Base-by-base conservation (phyloP, 2,329 filamentous ascomycete genomes). In the Calcarisporium arbuscula region DNA sequence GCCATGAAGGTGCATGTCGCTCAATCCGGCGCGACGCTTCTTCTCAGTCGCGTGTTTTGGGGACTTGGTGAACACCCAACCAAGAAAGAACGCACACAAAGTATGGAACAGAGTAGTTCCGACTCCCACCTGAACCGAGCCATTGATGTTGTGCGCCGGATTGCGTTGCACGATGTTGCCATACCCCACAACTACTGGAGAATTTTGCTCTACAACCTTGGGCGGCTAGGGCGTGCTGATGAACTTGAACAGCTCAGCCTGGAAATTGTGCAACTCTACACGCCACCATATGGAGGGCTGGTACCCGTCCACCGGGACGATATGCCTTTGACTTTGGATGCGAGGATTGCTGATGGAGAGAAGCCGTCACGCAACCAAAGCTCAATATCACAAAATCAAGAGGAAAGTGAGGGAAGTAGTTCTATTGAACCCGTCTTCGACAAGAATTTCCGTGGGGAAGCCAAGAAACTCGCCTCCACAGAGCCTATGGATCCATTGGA, bases 281-380 rank as follows among this genome's bases (percentile, higher is more conserved):
- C 45, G 17, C 47, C 46, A 36, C 47, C 39, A n/a, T 28, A 45
- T 6, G 39, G 46, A 25, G 52, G 50, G 35, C 48, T 67, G 23
- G 52, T 71, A 21, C 63, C 64, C 0, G 54, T 73, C 19, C 64
- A 73, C 35, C 46, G 52, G 5, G 46, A 50, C 6, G 70, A 76
- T 40, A 46, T 68, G 9, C 70, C 61, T 16, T 29, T 6, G 23
- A 14, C 19, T 5, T 16, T 27, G 8, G 17, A 17, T 10, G 17
- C 6, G 14, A 18, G 26, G 16, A 25, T 9, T 8, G 11, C 20
- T 5, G 19, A 19, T 29, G 9, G 6, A 6, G 15, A 23, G 4
- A 29, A 21, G 22, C n/a, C n/a, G 21, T 19, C 21, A 19, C 31
- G 8, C 12, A 11, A 17, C 12, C 21, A 9, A 16, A 12, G 12